phyloP scores from a whole-genome alignment of 2,329 filamentous ascomycete genomes.

The Scolecobasidium constrictum region DNA sequence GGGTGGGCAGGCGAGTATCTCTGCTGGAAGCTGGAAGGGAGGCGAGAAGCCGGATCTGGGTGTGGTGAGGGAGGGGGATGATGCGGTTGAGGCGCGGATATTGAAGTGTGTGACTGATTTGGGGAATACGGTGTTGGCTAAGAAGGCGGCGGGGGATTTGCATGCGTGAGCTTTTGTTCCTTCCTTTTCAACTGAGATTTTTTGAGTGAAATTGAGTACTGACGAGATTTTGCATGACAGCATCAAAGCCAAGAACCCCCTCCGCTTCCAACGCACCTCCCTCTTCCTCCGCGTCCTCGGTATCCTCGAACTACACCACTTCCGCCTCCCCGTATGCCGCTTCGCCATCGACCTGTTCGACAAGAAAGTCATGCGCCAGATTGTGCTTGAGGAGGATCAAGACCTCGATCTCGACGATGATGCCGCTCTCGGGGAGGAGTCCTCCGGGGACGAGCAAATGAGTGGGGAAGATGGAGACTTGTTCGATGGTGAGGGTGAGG shows the following conservation, averaged over 20 bases:
- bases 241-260: slow-evolving; percentile 63
- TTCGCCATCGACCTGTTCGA: slow-evolving; percentile 94
- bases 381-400: slow-evolving; percentile 57
- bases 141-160: slow-evolving; percentile 74
- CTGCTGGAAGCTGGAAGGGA: not conserved
- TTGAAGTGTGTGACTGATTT: slow-evolving; percentile 78
- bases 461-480: too few species aligned
- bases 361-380: slow-evolving; percentile 71
- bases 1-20: not conserved
- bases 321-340: slow-evolving; percentile 72
- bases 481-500: not conserved
- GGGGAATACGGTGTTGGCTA: slow-evolving; percentile 86
- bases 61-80: slow-evolving; percentile 16
- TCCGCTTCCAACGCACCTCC: slow-evolving; percentile 62
- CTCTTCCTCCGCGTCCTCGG: slow-evolving; percentile 81
- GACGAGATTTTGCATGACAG: too few species aligned
- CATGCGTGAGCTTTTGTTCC: slow-evolving; percentile 35
- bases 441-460: too few species aligned
- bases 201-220: too few species aligned
- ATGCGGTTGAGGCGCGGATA: slow-evolving; percentile 61
- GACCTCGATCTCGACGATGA: slow-evolving; percentile 25
- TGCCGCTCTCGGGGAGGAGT: not conserved
- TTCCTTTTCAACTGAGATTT: slow-evolving; percentile 2
- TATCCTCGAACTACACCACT: slow-evolving; percentile 81
- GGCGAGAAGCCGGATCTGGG: not conserved